Percentiles rank a stretch among this genome's conserved stretches.
These are phyloP conservation scores for Bipolaris sorokiniana DNA, from an alignment of 2,329 filamentous ascomycete species.

Conservation along the genomic window DNA sequence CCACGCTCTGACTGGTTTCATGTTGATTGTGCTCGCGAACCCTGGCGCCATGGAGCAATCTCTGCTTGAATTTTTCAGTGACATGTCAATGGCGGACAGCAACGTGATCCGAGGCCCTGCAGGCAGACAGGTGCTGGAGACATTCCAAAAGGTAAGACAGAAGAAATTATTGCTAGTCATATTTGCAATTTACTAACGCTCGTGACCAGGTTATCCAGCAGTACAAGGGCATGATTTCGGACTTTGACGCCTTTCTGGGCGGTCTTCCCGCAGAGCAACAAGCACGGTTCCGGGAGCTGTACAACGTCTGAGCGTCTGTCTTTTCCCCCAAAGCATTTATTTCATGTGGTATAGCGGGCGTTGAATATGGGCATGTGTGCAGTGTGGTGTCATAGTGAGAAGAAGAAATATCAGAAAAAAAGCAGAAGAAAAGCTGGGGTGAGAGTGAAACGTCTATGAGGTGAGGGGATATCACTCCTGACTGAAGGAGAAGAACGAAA, in stretches of 20 bases:
- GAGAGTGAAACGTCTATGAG: conserved; percentile 1
- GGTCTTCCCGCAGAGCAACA: conserved; percentile 54
- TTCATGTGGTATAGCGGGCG: conserved; percentile 33
- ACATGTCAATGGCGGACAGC: conserved; percentile 74
- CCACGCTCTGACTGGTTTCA: conserved; percentile 90
- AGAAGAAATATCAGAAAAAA: conserved; percentile 34
- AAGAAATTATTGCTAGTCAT: neutral
- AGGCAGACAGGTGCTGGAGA: conserved; percentile 67
- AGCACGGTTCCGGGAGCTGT: conserved; percentile 52
- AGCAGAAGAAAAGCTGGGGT: conserved; percentile 23
- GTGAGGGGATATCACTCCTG: conserved; percentile 2
- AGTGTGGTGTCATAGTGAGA: conserved; percentile 29
- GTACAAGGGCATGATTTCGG: conserved; percentile 62
- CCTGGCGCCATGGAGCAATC: conserved; percentile 90
- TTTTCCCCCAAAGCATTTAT: conserved; percentile 20
- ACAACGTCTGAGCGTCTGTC: conserved; percentile 39
- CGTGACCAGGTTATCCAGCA: conserved; percentile 54
- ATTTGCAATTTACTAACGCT: conserved; percentile 22
- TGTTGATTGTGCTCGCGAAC: conserved; percentile 81
- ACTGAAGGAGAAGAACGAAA: neutral
- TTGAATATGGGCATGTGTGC: conserved; percentile 24
- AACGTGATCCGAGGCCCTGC: conserved; percentile 64
- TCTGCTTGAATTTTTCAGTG: conserved; percentile 78
- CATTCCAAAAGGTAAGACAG: conserved; percentile 69
- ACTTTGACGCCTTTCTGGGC: conserved; percentile 59